Evolutionary conservation across 2,329 filamentous ascomycete species (phyloP).

Genomic region (Taxawa tesnikishii): DNA sequence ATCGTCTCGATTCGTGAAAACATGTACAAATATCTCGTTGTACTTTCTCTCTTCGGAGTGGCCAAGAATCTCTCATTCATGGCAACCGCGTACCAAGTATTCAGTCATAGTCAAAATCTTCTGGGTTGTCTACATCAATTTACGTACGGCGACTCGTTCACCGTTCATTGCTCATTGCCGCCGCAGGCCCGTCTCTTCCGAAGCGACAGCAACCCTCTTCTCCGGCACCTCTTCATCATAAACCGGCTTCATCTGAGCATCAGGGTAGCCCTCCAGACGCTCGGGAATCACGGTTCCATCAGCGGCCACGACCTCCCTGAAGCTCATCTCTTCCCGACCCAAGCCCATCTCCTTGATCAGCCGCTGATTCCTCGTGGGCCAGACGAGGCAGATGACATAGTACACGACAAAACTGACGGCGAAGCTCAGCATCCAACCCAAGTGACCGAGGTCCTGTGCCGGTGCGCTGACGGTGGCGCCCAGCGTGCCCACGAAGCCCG

Average conservation of each 20-base stretch:
- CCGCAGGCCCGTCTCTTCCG: constrained; percentile 1
- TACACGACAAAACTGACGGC: constrained; percentile 43
- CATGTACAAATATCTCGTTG: too few species aligned
- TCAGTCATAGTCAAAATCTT: too few species aligned
- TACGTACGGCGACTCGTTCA: too few species aligned
- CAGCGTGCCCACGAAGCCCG: constrained; percentile 37
- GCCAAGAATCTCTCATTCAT: too few species aligned
- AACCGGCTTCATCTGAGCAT: not conserved
- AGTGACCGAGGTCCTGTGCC: constrained; percentile 31
- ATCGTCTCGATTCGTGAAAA: too few species aligned
- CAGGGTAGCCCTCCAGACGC: constrained; percentile 2
- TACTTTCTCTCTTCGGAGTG: too few species aligned
- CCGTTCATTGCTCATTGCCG: too few species aligned
- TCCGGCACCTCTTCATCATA: constrained; percentile 1
- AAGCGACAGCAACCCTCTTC: constrained; percentile 4
- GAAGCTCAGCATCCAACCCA: constrained; percentile 55
- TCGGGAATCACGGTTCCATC: constrained; percentile 11
- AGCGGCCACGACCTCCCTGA: constrained; percentile 8
- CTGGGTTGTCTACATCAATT: too few species aligned
- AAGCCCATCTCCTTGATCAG: constrained; percentile 21
- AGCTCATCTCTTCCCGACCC: constrained; percentile 15
- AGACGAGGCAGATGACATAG: constrained; percentile 23
- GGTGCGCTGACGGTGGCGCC: constrained; percentile 21
- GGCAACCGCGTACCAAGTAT: too few species aligned
- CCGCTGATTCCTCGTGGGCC: constrained; percentile 25